Conservation (phyloP, 345 rosid genomes). For the Dipteronia dyeriana region DNA sequence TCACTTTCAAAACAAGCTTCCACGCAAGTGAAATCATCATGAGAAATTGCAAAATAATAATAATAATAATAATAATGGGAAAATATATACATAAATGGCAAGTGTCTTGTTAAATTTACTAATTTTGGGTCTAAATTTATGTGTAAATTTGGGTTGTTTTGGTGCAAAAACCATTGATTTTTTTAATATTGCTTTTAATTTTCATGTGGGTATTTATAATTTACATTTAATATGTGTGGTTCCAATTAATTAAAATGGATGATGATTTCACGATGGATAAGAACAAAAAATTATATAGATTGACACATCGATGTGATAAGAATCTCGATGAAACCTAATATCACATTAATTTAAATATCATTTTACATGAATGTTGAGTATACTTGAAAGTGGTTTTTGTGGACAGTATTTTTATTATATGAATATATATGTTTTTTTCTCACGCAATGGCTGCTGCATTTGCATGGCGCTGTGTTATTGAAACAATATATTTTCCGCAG, state of each 20-base stretch:
- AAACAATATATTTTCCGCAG: background rate
- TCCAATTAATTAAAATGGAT: background rate
- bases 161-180: background rate
- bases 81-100: background rate
- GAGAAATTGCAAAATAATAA: background rate
- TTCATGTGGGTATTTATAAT: background rate
- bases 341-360: background rate
- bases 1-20: slow-evolving; percentile 23
- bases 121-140: background rate
- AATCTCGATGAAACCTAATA: background rate
- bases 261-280: background rate
- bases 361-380: background rate
- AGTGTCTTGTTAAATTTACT: background rate
- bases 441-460: background rate
- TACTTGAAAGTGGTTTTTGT: background rate
- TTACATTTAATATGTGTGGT: background rate
- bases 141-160: background rate
- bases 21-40: slow-evolving; percentile 7
- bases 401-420: no score
- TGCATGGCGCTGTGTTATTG: background rate
- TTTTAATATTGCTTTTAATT: no score
- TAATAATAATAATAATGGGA: no score
- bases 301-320: background rate
- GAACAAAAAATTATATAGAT: background rate
- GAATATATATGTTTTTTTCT: no score